Conservation (phyloP, 2,329 filamentous ascomycete genomes). For the Gaeumannomyces sp. region DNA sequence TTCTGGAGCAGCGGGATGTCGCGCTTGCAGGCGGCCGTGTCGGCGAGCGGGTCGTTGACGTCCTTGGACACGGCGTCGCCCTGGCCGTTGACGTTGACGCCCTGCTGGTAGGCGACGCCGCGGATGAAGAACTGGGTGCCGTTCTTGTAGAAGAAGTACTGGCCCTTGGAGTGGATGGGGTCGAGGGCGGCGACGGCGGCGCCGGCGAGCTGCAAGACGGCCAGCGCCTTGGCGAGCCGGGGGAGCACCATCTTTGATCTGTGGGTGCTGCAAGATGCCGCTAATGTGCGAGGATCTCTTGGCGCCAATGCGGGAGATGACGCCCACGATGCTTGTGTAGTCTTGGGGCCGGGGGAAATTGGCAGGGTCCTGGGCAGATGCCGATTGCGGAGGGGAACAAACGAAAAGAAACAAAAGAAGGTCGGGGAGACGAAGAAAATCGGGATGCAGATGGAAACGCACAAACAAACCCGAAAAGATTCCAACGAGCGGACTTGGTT, state of each 20-base stretch:
- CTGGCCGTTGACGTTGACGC: conserved; percentile 37
- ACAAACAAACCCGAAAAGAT: not conserved
- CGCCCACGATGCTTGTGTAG: conserved; percentile 1
- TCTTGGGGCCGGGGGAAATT: conserved; percentile 10
- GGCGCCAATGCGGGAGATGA: conserved; percentile 10
- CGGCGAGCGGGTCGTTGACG: conserved; percentile 58
- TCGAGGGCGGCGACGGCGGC: conserved; percentile 2
- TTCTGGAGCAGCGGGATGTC: conserved; percentile 63
- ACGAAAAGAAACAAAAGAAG: not conserved
- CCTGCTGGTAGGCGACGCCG: conserved; percentile 73
- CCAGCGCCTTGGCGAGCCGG: conserved; percentile 10
- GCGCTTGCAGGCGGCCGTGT: conserved; percentile 55
- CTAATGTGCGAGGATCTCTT: conserved; percentile 4
- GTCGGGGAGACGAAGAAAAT: no score
- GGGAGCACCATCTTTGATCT: not conserved
- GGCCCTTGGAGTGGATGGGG: conserved; percentile 7
- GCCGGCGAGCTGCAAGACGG: conserved; percentile 5
- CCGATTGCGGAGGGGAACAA: no score
- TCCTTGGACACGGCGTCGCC: conserved; percentile 29
- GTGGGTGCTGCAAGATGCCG: no score
- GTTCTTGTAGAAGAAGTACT: conserved; percentile 57
- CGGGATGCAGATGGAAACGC: not conserved
- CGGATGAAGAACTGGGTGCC: conserved; percentile 52
- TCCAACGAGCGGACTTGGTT: not conserved
- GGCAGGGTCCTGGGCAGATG: not conserved